Evolutionary conservation across 225 moss, liverwort and hornwort genomes (phyloP).

Genomic region (Polytrichum commune): DNA sequence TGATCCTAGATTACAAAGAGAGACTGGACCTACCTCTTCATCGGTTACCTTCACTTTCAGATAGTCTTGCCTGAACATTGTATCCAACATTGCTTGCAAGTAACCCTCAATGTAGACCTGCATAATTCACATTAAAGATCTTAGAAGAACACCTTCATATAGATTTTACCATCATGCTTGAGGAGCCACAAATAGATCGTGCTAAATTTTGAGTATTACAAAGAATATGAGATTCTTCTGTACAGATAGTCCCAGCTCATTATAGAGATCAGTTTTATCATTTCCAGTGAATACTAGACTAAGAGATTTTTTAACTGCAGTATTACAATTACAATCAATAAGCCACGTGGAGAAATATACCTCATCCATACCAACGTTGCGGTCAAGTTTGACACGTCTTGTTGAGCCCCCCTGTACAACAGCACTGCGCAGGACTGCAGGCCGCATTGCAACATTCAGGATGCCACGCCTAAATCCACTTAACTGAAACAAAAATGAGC

Average conservation of each 20-base stretch:
- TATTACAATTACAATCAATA: neutral
- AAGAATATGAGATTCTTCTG: too few species aligned
- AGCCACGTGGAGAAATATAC: constrained; percentile 19
- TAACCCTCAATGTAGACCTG: constrained; percentile 98
- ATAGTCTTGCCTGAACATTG: constrained; percentile 90
- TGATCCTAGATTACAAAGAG: neutral
- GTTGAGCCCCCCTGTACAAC: constrained; percentile 87
- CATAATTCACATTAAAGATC: constrained; percentile 2
- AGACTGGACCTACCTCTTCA: constrained; percentile 62
- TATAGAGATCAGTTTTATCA: too few species aligned
- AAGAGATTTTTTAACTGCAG: too few species aligned
- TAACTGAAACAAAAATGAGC: constrained; percentile 39
- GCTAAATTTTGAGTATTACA: too few species aligned
- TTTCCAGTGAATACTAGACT: too few species aligned
- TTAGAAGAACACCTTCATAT: constrained; percentile 41
- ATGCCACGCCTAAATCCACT: constrained; percentile 91
- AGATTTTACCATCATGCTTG: too few species aligned
- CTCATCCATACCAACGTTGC: constrained; percentile 92
- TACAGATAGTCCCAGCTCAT: too few species aligned
- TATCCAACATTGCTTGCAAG: constrained; percentile 92
- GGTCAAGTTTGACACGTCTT: constrained; percentile 85
- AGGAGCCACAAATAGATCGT: too few species aligned
- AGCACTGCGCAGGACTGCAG: constrained; percentile 91
- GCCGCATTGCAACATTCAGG: constrained; percentile 95
- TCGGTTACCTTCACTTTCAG: constrained; percentile 91